Conservation (phyloP, 768 basidiomycete genomes). For the Leccinum longicurvipes region DNA sequence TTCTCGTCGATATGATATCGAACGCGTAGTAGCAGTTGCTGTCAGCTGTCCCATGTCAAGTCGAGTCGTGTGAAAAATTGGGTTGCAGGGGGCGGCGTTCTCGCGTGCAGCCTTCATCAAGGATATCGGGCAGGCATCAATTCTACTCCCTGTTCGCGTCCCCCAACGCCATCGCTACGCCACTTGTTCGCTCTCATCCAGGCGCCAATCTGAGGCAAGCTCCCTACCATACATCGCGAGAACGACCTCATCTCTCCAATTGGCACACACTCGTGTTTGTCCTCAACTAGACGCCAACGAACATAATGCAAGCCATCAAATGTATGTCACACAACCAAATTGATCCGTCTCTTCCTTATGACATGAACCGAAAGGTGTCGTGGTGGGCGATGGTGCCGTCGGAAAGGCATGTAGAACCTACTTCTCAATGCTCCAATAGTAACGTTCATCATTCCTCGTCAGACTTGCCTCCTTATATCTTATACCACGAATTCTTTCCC, state of each 20-base stretch:
- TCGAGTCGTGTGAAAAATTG: conserved; percentile 23
- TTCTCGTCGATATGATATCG: conserved; percentile 7
- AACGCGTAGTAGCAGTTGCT: conserved; percentile 6
- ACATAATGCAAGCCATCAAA: conserved; percentile 85
- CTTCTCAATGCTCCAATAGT: neutral
- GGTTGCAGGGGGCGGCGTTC: conserved; percentile 14
- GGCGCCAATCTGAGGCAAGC: conserved; percentile 4
- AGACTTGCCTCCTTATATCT: conserved; percentile 99
- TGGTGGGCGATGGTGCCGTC: conserved; percentile 98
- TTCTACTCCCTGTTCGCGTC: conserved; percentile 17
- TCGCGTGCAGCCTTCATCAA: conserved; percentile 22
- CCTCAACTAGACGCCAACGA: conserved; percentile 15
- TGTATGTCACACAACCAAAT: conserved; percentile 47
- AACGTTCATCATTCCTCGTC: conserved; percentile 14
- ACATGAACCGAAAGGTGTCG: conserved; percentile 66
- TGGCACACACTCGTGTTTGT: conserved; percentile 11
- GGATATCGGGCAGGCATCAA: conserved; percentile 30
- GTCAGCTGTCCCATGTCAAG: conserved; percentile 2
- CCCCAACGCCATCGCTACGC: conserved; percentile 1
- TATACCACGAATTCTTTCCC: conserved; percentile 99
- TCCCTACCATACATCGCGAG: neutral
- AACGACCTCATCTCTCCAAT: conserved; percentile 10
- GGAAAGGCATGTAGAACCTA: conserved; percentile 70
- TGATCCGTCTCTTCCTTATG: conserved; percentile 30
- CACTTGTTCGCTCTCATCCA: neutral